Evolutionary conservation across 108 stramenopile species (phyloP), one percentile per base, ranked within the genome.

Genomic region (Cyclotella atomus): DNA sequence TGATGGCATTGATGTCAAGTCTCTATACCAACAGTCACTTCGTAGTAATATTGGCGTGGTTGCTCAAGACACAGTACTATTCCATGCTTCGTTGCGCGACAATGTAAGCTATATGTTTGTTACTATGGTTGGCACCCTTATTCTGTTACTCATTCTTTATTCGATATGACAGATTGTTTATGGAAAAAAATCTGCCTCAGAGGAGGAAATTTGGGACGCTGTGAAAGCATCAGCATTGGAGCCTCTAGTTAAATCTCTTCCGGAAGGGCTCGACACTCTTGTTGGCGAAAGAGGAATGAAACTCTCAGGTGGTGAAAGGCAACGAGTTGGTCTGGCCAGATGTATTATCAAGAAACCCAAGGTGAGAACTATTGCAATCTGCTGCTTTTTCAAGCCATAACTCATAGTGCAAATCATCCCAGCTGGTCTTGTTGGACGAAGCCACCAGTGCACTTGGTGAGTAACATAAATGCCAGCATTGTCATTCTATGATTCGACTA

Each of bases 231-330:
- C 88, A 38, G 75, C 75, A 15, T 49, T 81, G 60, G 65, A 72
- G 2, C 60, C 73, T 16, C 75, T 83, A 15, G 75, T 90, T 10
- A 50, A 74, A 28, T 56, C 56, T 4, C 54, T 90, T 28, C 89
- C 91, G 10, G 72, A 92, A 15, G 89, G 90, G 15, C 79, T 85
- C 28, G 71, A 91, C 19, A 95, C 92, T 9, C n/a, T 84, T 12
- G 94, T 95, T 3, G 94, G 94, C 0, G 94, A 95, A 57, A 45
- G 91, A 20, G 94, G 94, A n/a, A 76, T 95, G 24, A 91, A 92
- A 62, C 82, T 95, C 9, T 83, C 79, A 12, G 94, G 94, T 1
- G 94, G 94, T 23, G 81, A 85, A 56, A 85, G 90, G 76, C 94
- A 95, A 80, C 74, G 92, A 24, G 92, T 95, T 7, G 91, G 88